Percentiles rank a stretch among this genome's conserved stretches.
Conservation (phyloP, 805 yeast genomes). For the Spathaspora arborariae region DNA sequence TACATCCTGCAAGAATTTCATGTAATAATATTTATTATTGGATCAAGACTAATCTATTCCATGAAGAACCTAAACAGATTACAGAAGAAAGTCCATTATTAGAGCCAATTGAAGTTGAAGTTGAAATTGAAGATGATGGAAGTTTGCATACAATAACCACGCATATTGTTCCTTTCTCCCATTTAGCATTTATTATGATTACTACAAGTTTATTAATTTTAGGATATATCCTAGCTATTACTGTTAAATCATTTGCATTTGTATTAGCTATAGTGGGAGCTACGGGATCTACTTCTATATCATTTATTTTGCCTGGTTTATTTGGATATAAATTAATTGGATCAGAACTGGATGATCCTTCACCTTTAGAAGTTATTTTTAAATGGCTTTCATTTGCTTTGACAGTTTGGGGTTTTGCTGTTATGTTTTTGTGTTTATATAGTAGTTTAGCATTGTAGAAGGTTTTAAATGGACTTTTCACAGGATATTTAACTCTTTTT, state of each 20-base stretch:
- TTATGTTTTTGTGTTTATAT: slow-evolving; percentile 63
- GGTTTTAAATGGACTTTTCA: background rate
- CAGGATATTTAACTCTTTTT: no score
- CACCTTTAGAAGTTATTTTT: slow-evolving; percentile 28
- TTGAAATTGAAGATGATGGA: slow-evolving; percentile 1
- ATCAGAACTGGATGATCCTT: slow-evolving; percentile 27
- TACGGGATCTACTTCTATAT: slow-evolving; percentile 88
- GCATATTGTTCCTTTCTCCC: slow-evolving; percentile 27
- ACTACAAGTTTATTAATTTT: slow-evolving; percentile 37
- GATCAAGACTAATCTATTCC: slow-evolving; percentile 20
- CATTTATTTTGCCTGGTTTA: slow-evolving; percentile 85
- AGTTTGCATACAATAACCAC: slow-evolving; percentile 3
- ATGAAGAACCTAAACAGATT: background rate
- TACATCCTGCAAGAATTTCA: slow-evolving; percentile 87
- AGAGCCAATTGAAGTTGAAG: background rate
- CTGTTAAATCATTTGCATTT: slow-evolving; percentile 70
- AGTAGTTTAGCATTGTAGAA: slow-evolving; percentile 7
- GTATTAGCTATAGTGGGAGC: slow-evolving; percentile 89
- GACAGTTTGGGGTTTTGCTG: slow-evolving; percentile 63
- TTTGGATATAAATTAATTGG: slow-evolving; percentile 75
- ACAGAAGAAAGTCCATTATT: slow-evolving; percentile 2
- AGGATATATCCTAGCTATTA: slow-evolving; percentile 62
- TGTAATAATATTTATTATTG: slow-evolving; percentile 66
- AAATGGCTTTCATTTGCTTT: slow-evolving; percentile 53
- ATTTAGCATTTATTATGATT: slow-evolving; percentile 21